Evolutionary conservation across 148 eudicot species (phyloP), one percentile per base, ranked within the genome.

Genomic region (Suaeda aralocaspica): DNA sequence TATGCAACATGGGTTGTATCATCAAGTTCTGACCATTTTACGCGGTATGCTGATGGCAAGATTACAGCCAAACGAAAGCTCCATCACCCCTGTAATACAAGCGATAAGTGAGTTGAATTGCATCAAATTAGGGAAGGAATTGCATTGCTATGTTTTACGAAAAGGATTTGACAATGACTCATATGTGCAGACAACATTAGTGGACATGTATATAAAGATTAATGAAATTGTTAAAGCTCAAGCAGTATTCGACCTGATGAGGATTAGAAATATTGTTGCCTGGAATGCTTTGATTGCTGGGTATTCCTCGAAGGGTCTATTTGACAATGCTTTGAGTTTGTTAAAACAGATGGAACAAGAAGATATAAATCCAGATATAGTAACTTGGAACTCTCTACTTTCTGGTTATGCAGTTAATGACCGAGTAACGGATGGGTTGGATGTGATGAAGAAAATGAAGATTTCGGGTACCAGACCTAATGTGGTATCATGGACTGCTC

Each of bases 121-220:
- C 67, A 49, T 79, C 57, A 77, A 63, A 31, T 34, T 71, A 31
- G 88, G 88, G 71, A 84, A 78, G 79, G 86, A 82, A 70, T 28
- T 84, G 13, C 90, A 88, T 84, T 28, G 85, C 70, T 81, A 76
- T 70, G 83, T 81, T 49, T 48, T 82, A 31, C 80, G 88, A 72
- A 79, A 85, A 71, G 81, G 81, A 19, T 70, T 80, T 13, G 80
- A 79, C 48, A 51, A 64, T 59, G 85, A 88, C 68, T 22, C 68
- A 4, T 81, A 78, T 72, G 82, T 86, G 21, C 84, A 78, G 44
- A 77, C 92, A 67, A 84, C 87, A 63, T 69, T 88, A 39, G 41
- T 86, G 66, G 88, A 88, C 72, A 88, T 88, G 92, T 88, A 88
- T 52, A 79, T 85, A 62, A 88, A 85, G 84, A 78, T 61, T 14